Conservation (phyloP, 2,329 filamentous ascomycete genomes). For the Setomelanomma holmii region DNA sequence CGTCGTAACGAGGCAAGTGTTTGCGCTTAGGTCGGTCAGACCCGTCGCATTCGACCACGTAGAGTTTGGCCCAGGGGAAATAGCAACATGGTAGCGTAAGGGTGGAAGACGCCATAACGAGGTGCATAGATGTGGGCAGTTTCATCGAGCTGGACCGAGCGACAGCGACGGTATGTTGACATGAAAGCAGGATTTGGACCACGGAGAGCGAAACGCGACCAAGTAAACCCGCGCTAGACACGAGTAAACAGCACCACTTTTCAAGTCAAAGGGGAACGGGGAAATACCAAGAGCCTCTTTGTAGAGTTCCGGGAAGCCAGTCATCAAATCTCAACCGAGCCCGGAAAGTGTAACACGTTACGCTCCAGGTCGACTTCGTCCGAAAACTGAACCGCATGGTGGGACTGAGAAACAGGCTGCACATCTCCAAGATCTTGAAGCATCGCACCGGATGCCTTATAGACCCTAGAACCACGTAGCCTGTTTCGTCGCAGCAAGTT, state of each 20-base stretch:
- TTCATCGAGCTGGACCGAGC: too few species aligned
- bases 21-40: not conserved
- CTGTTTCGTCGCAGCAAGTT: slow-evolving; percentile 13
- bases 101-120: too few species aligned
- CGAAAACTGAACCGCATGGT: slow-evolving; percentile 10
- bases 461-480: slow-evolving; percentile 7
- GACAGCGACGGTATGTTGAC: not conserved
- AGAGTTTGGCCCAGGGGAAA: not conserved
- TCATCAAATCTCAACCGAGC: slow-evolving; percentile 31
- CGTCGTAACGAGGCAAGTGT: slow-evolving; percentile 4
- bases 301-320: slow-evolving; percentile 25
- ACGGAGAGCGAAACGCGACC: slow-evolving; percentile 1
- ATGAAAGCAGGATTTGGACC: not conserved
- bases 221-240: slow-evolving; percentile 20
- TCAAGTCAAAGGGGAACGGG: slow-evolving; percentile 27
- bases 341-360: slow-evolving; percentile 13
- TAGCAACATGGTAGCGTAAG: too few species aligned
- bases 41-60: not conserved
- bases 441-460: slow-evolving; percentile 2
- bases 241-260: slow-evolving; percentile 36
- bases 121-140: too few species aligned
- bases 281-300: slow-evolving; percentile 33
- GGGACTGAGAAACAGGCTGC: slow-evolving; percentile 12
- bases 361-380: slow-evolving; percentile 8
- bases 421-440: slow-evolving; percentile 8